Evolutionary conservation across 129 eudicot species (phyloP).

Genomic region (Chrysanthemum makinoi): DNA sequence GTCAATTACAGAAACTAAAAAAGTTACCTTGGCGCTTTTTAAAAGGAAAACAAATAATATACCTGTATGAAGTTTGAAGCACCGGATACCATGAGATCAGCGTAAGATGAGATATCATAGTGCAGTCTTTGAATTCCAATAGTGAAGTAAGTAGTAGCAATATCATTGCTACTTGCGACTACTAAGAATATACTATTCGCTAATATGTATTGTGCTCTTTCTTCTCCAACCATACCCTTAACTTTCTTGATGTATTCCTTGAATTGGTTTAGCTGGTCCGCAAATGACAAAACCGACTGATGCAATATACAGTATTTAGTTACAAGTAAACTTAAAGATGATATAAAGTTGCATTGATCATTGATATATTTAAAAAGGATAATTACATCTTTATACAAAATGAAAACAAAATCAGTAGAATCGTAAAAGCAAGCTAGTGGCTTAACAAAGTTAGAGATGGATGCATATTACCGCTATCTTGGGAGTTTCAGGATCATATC

Average conservation of each 20-base stretch:
- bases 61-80: not conserved
- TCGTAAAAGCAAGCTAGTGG: no score
- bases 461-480: no score
- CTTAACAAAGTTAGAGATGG: no score
- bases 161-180: not conserved
- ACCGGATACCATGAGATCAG: not conserved
- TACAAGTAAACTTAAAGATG: not conserved
- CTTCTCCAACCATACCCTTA: not conserved
- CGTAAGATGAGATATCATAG: not conserved
- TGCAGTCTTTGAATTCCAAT: not conserved
- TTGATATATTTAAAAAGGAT: no score
- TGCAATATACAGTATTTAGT: not conserved
- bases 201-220: not conserved
- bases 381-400: no score
- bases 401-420: no score
- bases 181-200: not conserved
- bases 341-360: no score
- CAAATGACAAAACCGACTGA: not conserved
- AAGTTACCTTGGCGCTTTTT: no score
- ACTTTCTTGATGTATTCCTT: not conserved
- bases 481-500: no score
- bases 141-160: not conserved
- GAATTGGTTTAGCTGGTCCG: not conserved
- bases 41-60: no score
- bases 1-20: no score